Conservation (phyloP, 495 filamentous ascomycete species). For the Staphylotrichum longicolle region DNA sequence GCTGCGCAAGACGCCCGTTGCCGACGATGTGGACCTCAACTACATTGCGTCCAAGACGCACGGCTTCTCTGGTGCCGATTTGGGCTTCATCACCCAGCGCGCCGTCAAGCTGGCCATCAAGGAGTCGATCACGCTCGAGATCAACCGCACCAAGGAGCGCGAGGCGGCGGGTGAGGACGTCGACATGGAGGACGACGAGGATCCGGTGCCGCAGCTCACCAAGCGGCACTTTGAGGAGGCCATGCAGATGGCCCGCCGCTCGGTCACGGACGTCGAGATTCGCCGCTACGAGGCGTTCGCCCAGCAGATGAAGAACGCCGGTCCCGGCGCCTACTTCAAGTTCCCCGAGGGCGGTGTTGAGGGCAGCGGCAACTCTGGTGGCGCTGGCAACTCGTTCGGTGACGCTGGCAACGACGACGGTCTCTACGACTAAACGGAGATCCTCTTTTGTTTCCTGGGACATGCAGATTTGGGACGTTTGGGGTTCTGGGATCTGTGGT, state of each 20-base stretch:
- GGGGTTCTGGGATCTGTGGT: constrained; percentile 10
- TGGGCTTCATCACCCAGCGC: constrained; percentile 97
- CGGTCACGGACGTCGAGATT: constrained; percentile 94
- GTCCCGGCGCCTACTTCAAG: constrained; percentile 93
- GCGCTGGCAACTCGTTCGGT: constrained; percentile 64
- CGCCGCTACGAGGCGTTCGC: constrained; percentile 97
- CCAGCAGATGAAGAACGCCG: constrained; percentile 97
- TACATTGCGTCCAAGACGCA: constrained; percentile 97
- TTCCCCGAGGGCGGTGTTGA: constrained; percentile 76
- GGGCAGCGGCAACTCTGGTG: constrained; percentile 47
- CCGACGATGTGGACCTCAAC: constrained; percentile 77
- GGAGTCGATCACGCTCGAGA: constrained; percentile 85
- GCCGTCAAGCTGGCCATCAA: constrained; percentile 99
- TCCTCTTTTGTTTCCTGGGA: too few species aligned
- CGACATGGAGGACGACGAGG: constrained; percentile 82
- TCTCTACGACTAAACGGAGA: constrained; percentile 60
- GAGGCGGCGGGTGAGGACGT: constrained; percentile 80
- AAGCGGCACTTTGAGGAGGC: constrained; percentile 98
- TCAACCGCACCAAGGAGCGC: constrained; percentile 81
- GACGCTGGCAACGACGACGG: constrained; percentile 85
- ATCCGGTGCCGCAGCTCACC: constrained; percentile 95
- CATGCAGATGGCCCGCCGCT: constrained; percentile 88
- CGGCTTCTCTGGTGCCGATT: constrained; percentile 98
- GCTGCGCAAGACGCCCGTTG: constrained; percentile 95
- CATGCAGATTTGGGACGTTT: background rate